phyloP scores from a whole-genome alignment of 2,329 filamentous ascomycete species.

The Fusarium pilosicola region DNA sequence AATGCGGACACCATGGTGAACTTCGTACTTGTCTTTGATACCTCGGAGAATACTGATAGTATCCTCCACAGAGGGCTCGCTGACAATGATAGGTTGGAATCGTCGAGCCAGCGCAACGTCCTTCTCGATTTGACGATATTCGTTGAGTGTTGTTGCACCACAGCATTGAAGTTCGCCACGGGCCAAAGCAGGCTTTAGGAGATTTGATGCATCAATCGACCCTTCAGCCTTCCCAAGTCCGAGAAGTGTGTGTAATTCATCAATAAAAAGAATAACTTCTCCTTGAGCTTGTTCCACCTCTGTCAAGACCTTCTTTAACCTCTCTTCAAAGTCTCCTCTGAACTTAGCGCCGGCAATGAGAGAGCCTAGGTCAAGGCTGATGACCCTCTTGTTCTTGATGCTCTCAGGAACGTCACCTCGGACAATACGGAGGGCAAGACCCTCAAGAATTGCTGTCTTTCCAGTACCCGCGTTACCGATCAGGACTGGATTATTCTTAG shows the following conservation, averaged over 20 bases:
- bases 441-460: constrained; percentile 93
- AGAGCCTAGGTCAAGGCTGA: constrained; percentile 87
- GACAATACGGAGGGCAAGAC: constrained; percentile 88
- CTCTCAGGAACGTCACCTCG: constrained; percentile 94
- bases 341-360: constrained; percentile 97
- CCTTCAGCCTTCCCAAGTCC: constrained; percentile 95
- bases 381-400: constrained; percentile 92
- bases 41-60: constrained; percentile 95
- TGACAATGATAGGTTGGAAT: constrained; percentile 95
- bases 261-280: constrained; percentile 92
- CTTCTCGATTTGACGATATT: constrained; percentile 95
- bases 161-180: constrained; percentile 94
- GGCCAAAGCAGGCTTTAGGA: constrained; percentile 92
- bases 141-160: constrained; percentile 90
- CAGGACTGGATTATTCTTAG: constrained; percentile 96
- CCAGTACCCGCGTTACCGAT: constrained; percentile 92
- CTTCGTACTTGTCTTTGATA: constrained; percentile 97
- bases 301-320: constrained; percentile 88
- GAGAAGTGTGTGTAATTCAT: constrained; percentile 90
- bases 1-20: constrained; percentile 95
- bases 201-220: constrained; percentile 94
- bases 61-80: constrained; percentile 88
- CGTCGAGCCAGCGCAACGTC: constrained; percentile 91
- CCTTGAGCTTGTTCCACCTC: constrained; percentile 92
- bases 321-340: constrained; percentile 94